Base-by-base conservation (phyloP, 345 rosid genomes). In the Lepidium didymum region DNA sequence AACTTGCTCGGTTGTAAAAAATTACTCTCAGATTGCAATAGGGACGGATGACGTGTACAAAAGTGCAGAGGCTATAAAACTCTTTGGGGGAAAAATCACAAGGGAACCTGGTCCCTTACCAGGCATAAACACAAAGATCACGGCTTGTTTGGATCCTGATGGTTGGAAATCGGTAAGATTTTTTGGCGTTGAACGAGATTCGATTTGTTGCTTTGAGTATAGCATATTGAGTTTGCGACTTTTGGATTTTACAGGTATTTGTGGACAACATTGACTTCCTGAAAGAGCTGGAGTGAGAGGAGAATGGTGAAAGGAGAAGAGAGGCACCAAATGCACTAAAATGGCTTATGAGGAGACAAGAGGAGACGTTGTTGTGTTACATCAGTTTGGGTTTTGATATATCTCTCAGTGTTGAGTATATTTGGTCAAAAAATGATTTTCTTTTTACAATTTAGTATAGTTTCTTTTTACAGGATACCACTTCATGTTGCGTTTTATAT, bases 51-150 rank as follows among this genome's bases (percentile, higher is more conserved):
- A 94, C 68, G 97, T 91, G 44, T 89, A 89, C 78, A 91, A 74
- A 84, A 94, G 96, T 10, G 96, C 99, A 29, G 96, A 91, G 77
- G 99, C 91, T 38, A 60, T 94, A 7, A 87, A 89, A 77, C 74
- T 85, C 38, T 82, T 63, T 75, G 96, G 99, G 9, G 99, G 99
- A 37, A 94, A 91, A 81, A 62, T 94, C 62, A 91, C 90, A 4
- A 83, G 96, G 65, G 91, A 94, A 62, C 96, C 99, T 62, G 99
- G 99, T 65, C 99, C 99, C 0, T 82, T 91, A 68, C 99, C 96
- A 71, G 97, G 97, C 56, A 89, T 91, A 74, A 89, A 70, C 76
- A 94, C 97, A 53, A 94, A 91, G 84, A 94, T 94, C 66, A 91
- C 96, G 12, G 96, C 96, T 13, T 94, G 97, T 84, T 78, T 94